Evolutionary conservation across 2,329 filamentous ascomycete genomes (phyloP), one percentile per base, ranked within the genome.

Genomic region (Aaosphaeria arxii): DNA sequence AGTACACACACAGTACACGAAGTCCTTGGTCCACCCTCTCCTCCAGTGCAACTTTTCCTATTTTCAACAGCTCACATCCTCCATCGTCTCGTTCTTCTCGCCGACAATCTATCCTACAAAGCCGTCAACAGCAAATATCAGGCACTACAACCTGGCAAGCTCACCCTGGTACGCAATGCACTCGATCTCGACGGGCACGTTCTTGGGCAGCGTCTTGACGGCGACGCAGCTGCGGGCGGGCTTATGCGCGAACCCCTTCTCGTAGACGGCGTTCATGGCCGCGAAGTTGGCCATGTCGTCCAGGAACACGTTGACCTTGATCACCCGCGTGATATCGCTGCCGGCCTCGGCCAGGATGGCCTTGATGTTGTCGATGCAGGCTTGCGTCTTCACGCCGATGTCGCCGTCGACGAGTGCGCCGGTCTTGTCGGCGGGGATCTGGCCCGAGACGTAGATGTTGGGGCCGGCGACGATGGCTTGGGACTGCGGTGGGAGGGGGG

Each of bases 231-330:
- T 91, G 59, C 89, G 82, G n/a, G 89, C 87, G 17, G 90, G 90
- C 81, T 90, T 91, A 75, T 89, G 86, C 51, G 79, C 61, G 73
- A 89, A 91, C 79, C 85, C 90, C 74, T 90, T 86, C 71, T 85
- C 86, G 71, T 94, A 95, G 65, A 89, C 87, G 57, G 79, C 79
- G 74, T 96, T 95, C 88, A 95, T 90, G 69, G 84, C 84, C 43
- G 81, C 85, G 67, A 97, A 97, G 74, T 94, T 80, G 54, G 80
- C 82, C 92, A 97, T 97, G 73, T 95, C 88, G 44, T 87, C 86
- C 53, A 97, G 76, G 80, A 96, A 97, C 67, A 96, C 87, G 45
- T 72, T 77, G 59, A 71, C 69, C 81, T 96, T 96, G 75, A 96
- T 88, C 42, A 96, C 86, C 72, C 85, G 88, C 55, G 82, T 74